phyloP scores from a whole-genome alignment of 1,284 basidiomycete species.

The Lentinula novae-zelandiae region DNA sequence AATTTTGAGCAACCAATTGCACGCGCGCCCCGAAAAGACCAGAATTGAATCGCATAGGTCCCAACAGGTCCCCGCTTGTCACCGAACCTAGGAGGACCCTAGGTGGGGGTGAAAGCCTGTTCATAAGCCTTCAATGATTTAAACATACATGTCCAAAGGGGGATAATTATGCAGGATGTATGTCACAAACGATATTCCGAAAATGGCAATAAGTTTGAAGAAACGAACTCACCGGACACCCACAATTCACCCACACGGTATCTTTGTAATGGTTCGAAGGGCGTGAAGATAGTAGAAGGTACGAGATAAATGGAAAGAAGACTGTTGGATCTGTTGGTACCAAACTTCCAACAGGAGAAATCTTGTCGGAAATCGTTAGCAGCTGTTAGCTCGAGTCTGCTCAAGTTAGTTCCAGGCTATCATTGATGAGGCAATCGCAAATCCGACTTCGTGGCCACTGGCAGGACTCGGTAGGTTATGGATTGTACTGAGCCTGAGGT shows the following conservation, averaged over 20 bases:
- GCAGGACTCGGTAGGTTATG: too few species aligned
- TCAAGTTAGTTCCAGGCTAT: background rate
- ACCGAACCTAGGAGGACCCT: background rate
- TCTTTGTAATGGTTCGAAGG: too few species aligned
- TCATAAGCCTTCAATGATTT: background rate
- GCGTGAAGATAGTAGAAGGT: background rate
- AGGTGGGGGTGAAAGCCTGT: background rate
- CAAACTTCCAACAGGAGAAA: background rate
- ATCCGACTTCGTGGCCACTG: too few species aligned
- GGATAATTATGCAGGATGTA: background rate
- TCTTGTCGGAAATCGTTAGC: background rate
- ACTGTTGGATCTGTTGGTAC: background rate
- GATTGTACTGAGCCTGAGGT: too few species aligned
- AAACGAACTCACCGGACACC: background rate
- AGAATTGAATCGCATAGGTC: background rate
- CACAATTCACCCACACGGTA: background rate
- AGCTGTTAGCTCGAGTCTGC: background rate
- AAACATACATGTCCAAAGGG: background rate
- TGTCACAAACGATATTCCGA: background rate
- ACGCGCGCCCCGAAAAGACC: background rate
- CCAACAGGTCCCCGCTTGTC: background rate
- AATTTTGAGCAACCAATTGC: background rate
- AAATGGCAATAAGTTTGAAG: background rate
- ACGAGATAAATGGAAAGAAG: too few species aligned
- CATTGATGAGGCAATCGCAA: too few species aligned